phyloP scores from a whole-genome alignment of 371 early-diverging fungal genomes.

The Mortierella sp. region DNA sequence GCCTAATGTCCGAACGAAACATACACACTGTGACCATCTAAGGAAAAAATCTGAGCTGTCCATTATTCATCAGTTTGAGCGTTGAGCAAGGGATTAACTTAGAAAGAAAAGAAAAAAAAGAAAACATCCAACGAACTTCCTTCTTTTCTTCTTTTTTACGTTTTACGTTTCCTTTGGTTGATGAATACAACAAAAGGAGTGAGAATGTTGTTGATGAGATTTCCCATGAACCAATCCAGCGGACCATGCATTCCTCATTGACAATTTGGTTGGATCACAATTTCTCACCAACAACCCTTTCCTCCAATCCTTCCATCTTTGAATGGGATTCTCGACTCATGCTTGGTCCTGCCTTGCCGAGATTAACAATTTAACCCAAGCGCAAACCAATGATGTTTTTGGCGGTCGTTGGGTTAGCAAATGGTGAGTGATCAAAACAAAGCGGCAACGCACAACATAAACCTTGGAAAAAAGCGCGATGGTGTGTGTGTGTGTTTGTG shows the following conservation, averaged over 20 bases:
- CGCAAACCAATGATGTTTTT: neutral
- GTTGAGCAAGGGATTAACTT: no score
- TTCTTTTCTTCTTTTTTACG: neutral
- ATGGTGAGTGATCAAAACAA: neutral
- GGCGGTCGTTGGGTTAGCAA: neutral
- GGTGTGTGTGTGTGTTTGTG: neutral
- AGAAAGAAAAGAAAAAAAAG: neutral
- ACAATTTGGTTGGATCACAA: slow-evolving; percentile 5
- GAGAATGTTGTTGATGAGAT: neutral
- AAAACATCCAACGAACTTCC: neutral
- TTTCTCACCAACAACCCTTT: no score
- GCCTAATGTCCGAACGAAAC: no score
- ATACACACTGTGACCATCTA: no score
- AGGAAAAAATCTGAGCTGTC: no score
- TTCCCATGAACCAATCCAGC: slow-evolving; percentile 9
- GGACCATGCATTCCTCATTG: neutral
- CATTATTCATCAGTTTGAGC: no score
- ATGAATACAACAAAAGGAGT: neutral
- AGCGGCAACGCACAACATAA: slow-evolving; percentile 6
- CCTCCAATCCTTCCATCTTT: no score
- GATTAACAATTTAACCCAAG: no score
- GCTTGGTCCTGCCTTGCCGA: no score
- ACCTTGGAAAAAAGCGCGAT: neutral
- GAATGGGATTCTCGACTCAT: no score
- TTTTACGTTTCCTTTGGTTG: no score